Evolutionary conservation across 208 protist species (phyloP), one percentile per base, ranked within the genome.

Genomic region (Trypanosoma boissoni): DNA sequence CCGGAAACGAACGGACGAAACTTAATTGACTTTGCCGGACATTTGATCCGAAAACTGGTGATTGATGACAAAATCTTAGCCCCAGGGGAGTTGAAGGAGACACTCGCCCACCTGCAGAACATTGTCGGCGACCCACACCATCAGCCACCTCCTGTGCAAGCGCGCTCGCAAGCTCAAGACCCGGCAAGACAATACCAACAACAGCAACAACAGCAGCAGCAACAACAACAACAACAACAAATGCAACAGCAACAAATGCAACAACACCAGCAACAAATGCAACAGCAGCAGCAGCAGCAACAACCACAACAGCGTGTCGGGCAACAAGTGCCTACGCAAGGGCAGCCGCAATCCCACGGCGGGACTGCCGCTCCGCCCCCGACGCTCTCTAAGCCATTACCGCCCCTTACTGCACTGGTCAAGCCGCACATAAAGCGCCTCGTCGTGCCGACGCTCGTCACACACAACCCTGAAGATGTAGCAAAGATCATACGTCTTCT

Each of bases 31-130:
- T 97, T 94, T 61, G 84, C 86, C 3, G 80, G 87, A 7, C 56
- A 80, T 23, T 64, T 96, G 12, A 80, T 97, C 39, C 77, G 68
- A 26, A 62, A 62, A 16, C 82, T 82, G 21, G 63, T 97, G n/a
- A 72, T 96, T 28, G 78, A 92, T 44, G 84, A 97, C 51, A 88
- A 85, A 60, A 42, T 91, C 7, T 34, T 86, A 16, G 50, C 57
- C 23, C 56, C 74, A 7, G 66, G 74, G 43, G 80, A 97, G 24
- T 49, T 94, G 63, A 67, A 75, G 21, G 70, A 74, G 41, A 92
- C 85, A n/a, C 51, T 96, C 39, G 55, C 76, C 26, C 80, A 78
- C 42, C 86, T 96, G 21, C 76, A 90, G 49, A 64, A 65, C 16
- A 83, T 94, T 62, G 74, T 88, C 2, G 52, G 58, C 49, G 61